Base-by-base conservation (phyloP, 345 rosid species). In the Trapa incisa region DNA sequence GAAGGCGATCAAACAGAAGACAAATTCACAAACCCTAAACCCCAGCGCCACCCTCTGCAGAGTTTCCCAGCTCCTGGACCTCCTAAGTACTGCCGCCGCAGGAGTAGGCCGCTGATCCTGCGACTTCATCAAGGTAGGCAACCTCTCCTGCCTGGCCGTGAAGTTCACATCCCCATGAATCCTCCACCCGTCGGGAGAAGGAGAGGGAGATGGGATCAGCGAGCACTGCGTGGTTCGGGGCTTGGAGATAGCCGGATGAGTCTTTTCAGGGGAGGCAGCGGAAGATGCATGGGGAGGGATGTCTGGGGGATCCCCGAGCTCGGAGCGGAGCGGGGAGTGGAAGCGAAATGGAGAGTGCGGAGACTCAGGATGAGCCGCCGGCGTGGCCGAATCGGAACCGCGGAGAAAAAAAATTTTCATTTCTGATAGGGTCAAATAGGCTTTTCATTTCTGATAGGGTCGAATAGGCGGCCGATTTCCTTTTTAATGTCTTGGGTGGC, bases 1-100 rank as follows among this genome's bases (percentile, higher is more conserved):
- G 76, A 95, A 95, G 61, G 99, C 89, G 62, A 95, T 85, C 87
- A 95, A 71, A 64, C 99, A 86, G 73, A 91, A 75, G 70, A 85
- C 73, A 8, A 89, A 74, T 72, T 87, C 86, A 66, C 77, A 78
- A 60, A 91, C 61, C 72, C 97, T 81, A 71, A 89, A 80, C 69
- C 87, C 90, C 75, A 89, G 45, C 17, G 86, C 88, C 61, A 74
- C 79, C 15, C 71, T n/a, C 62, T 61, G 76, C 78, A 82, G 57
- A 68, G 37, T 66, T 15, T 78, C 83, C 64, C 62, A 79, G 64
- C 64, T 45, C 72, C 69, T 75, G 53, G 82, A 37, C 69, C 79
- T 69, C 75, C 79, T 69, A 73, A 72, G 80, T 67, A 54, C 64
- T 29, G 61, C n/a, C 74, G 67, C 37, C 73, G 60, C 71, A 73